Evolutionary conservation across 305 asterid genomes (phyloP).

Genomic region (Fraxinus paxiana): DNA sequence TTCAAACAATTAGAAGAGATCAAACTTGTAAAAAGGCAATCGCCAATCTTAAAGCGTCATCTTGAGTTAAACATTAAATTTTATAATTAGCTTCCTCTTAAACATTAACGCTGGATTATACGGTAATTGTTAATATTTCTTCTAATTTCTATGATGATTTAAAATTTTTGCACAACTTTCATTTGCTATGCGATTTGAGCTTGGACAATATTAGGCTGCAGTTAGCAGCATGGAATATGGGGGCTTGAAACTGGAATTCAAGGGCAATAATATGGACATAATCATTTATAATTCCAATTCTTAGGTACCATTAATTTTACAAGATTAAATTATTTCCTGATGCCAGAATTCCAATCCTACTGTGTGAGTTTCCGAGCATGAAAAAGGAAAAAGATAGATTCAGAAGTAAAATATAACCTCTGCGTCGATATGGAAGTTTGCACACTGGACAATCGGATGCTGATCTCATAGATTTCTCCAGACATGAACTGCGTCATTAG

Average conservation of each 20-base stretch:
- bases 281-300: neutral
- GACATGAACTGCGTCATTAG: conserved; percentile 54
- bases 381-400: neutral
- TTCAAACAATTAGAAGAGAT: neutral
- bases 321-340: neutral
- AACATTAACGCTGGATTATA: neutral
- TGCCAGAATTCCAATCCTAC: neutral
- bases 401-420: conserved; percentile 46
- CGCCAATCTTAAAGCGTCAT: neutral
- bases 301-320: neutral
- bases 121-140: neutral
- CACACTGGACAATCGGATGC: conserved; percentile 81
- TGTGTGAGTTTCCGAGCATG: neutral
- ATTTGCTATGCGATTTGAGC: neutral
- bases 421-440: conserved; percentile 78
- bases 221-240: neutral
- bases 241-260: neutral
- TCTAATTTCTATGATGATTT: neutral
- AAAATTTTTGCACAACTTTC: neutral
- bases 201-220: neutral
- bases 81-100: neutral
- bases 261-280: neutral
- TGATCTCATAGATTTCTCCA: conserved; percentile 79
- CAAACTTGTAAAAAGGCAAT: neutral
- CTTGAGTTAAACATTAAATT: neutral